These are phyloP conservation scores for Trichopus zeylanicus DNA, from an alignment of 116 monocot genomes.

Conservation along the genomic window DNA sequence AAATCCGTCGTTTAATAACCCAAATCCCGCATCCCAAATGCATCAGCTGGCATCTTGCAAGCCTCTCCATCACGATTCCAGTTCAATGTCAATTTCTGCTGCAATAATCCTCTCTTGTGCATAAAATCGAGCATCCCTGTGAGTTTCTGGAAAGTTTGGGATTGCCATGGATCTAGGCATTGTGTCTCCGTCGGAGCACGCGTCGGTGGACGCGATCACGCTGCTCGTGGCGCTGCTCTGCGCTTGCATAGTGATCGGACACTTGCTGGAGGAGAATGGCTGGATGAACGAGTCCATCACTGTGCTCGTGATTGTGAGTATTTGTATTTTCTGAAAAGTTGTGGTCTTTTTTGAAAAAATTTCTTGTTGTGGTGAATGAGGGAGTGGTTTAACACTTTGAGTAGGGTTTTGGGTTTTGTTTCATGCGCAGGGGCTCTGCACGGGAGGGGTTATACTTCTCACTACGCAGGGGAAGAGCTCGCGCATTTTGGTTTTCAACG, in stretches of 20 bases:
- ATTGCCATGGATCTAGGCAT: neutral
- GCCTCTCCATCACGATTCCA: no score
- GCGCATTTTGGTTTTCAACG: constrained; percentile 49
- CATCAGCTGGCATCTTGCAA: neutral
- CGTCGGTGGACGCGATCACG: constrained; percentile 48
- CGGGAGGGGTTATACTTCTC: constrained; percentile 40
- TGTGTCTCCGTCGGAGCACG: constrained; percentile 21
- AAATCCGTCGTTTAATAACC: no score
- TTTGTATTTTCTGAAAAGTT: no score
- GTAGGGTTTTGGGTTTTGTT: neutral
- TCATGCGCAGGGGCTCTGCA: constrained; percentile 36
- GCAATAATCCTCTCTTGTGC: neutral
- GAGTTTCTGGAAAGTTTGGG: neutral
- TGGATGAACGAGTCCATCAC: constrained; percentile 84
- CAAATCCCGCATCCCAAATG: no score
- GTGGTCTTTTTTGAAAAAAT: neutral
- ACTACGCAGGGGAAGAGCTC: constrained; percentile 38
- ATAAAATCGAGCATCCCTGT: neutral
- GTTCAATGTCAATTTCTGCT: neutral
- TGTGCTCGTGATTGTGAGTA: constrained; percentile 49
- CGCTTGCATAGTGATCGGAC: constrained; percentile 67
- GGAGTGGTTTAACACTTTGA: neutral
- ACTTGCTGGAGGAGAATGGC: constrained; percentile 57
- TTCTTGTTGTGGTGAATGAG: neutral
- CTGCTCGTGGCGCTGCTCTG: constrained; percentile 58